A percentile compares a stretch with the other conserved stretches of the same genome.
These are phyloP conservation scores for Endoconidiophora laricicola DNA, from an alignment of 2,329 filamentous ascomycete genomes.

Conservation along the genomic window DNA sequence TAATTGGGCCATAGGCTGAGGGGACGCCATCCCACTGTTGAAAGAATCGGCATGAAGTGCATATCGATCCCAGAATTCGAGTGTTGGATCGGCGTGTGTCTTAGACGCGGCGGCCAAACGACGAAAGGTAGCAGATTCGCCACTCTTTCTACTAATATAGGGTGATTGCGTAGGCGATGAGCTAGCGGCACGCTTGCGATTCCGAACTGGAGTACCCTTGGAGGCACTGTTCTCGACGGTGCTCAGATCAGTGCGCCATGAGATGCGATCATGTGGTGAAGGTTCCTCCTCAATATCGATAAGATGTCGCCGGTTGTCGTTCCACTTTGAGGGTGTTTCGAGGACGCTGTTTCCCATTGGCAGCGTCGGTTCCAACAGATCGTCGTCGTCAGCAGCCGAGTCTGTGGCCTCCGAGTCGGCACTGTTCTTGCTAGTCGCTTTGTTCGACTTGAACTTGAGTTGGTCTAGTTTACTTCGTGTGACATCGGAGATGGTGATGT, in stretches of 20 bases:
- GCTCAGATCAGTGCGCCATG: slow-evolving; percentile 40
- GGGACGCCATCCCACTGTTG: neutral
- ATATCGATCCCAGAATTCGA: slow-evolving; percentile 65
- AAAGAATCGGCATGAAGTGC: slow-evolving; percentile 29
- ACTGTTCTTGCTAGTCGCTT: slow-evolving; percentile 13
- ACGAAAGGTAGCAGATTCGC: slow-evolving; percentile 11
- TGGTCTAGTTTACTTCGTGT: slow-evolving; percentile 44
- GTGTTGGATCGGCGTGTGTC: slow-evolving; percentile 53
- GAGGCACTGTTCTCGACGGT: slow-evolving; percentile 27
- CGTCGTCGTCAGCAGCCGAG: slow-evolving; percentile 13
- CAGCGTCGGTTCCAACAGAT: slow-evolving; percentile 9
- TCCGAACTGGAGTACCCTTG: slow-evolving; percentile 32
- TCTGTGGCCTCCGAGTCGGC: slow-evolving; percentile 13
- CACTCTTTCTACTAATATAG: slow-evolving; percentile 7
- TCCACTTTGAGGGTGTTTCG: slow-evolving; percentile 37
- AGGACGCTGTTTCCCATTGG: slow-evolving; percentile 22
- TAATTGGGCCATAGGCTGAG: slow-evolving; percentile 9
- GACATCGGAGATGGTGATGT: slow-evolving; percentile 32
- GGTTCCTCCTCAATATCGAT: slow-evolving; percentile 29
- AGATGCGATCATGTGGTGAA: slow-evolving; percentile 44
- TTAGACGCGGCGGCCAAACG: slow-evolving; percentile 12
- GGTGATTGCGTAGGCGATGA: slow-evolving; percentile 60
- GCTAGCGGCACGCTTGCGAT: slow-evolving; percentile 52
- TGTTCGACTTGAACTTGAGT: slow-evolving; percentile 34
- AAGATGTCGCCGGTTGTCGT: slow-evolving; percentile 29